phyloP scores from a whole-genome alignment of 768 basidiomycete species.

The Trametes meyenii region DNA sequence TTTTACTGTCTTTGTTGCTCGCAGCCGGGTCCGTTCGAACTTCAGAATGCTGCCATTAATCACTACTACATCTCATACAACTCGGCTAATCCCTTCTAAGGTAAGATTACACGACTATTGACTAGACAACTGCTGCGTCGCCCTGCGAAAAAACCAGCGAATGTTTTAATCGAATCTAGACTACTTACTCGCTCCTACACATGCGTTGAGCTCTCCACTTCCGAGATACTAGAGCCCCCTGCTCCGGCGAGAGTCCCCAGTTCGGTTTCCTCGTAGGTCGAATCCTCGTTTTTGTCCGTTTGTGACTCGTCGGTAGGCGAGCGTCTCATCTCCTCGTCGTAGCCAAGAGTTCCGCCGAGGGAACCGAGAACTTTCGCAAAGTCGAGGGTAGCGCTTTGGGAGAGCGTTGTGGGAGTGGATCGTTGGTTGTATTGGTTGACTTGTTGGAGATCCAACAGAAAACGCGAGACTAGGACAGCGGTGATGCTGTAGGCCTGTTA shows the following conservation, averaged over 20 bases:
- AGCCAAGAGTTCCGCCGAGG: neutral
- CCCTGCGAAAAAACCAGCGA: too few relatives aligned
- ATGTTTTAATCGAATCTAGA: neutral
- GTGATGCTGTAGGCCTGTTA: constrained; percentile 1
- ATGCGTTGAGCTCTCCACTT: neutral
- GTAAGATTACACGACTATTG: too few relatives aligned
- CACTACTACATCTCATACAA: too few relatives aligned
- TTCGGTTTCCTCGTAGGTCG: neutral
- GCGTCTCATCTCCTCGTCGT: neutral
- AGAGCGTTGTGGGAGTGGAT: neutral
- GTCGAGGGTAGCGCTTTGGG: constrained; percentile 1
- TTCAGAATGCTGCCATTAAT: too few relatives aligned
- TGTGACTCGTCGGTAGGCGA: neutral
- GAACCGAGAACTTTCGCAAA: constrained; percentile 5
- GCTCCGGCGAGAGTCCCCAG: neutral
- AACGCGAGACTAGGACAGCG: constrained; percentile 12
- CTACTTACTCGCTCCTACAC: neutral
- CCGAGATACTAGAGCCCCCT: neutral
- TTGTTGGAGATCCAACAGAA: constrained; percentile 17
- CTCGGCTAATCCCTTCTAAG: too few relatives aligned
- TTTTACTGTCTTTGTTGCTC: too few relatives aligned
- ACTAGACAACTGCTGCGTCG: too few relatives aligned
- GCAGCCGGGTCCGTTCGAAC: too few relatives aligned
- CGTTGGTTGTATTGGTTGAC: constrained; percentile 9
- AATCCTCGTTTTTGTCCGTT: neutral